These are phyloP conservation scores for Zasmidium citrigriseum DNA, from an alignment of 2,329 filamentous ascomycete species.

Conservation along the genomic window DNA sequence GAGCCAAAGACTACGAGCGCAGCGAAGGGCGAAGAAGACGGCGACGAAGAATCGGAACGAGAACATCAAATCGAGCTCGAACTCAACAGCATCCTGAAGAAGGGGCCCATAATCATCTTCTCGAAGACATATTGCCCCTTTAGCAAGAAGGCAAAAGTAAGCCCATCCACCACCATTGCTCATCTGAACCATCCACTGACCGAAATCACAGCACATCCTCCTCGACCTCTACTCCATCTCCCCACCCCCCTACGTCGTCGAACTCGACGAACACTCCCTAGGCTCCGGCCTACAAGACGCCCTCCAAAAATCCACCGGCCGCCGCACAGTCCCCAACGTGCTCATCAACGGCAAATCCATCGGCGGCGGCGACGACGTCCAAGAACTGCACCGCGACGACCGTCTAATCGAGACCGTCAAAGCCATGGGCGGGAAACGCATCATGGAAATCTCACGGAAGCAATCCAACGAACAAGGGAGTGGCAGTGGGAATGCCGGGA, in stretches of 20 bases:
- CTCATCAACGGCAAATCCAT: slow-evolving; percentile 86
- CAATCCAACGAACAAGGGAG: slow-evolving; percentile 1
- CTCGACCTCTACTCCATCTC: slow-evolving; percentile 81
- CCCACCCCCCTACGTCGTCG: slow-evolving; percentile 82
- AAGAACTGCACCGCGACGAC: slow-evolving; percentile 62
- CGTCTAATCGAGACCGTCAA: slow-evolving; percentile 71
- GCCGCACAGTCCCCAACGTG: slow-evolving; percentile 88
- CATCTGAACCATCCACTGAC: background rate
- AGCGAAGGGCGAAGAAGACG: slow-evolving; percentile 35
- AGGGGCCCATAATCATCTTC: slow-evolving; percentile 88
- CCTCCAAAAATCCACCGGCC: slow-evolving; percentile 72
- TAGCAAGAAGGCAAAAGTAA: slow-evolving; percentile 76
- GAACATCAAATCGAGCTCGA: slow-evolving; percentile 68
- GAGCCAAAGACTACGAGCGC: slow-evolving; percentile 38
- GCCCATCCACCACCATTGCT: background rate
- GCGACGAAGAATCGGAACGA: slow-evolving; percentile 54
- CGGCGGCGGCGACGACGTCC: slow-evolving; percentile 85
- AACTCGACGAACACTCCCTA: slow-evolving; percentile 80
- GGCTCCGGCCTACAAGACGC: slow-evolving; percentile 70
- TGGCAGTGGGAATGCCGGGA: slow-evolving; percentile 8
- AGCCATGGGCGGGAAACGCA: slow-evolving; percentile 69
- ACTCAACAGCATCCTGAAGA: slow-evolving; percentile 78
- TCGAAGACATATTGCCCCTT: slow-evolving; percentile 91
- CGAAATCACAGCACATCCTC: slow-evolving; percentile 57
- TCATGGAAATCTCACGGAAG: slow-evolving; percentile 39